Conservation (phyloP, 2,329 filamentous ascomycete genomes). For the Mycosphaerella sp. region DNA sequence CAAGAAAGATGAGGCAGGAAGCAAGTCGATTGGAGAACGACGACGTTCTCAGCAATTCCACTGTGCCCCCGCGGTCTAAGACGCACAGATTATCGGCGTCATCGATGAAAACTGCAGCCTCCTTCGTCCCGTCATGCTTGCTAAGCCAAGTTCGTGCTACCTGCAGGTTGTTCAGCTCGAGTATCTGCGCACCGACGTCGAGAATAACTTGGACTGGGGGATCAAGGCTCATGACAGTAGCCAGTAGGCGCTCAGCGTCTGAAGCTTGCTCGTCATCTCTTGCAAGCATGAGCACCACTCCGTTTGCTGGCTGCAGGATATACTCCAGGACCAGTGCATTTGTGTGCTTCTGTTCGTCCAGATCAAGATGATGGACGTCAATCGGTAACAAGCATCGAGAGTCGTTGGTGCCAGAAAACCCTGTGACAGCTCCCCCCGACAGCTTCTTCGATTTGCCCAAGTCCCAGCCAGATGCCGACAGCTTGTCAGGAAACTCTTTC, state of each 20-base stretch:
- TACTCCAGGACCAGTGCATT: conserved; percentile 60
- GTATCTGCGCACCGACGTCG: conserved; percentile 63
- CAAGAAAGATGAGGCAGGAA: conserved; percentile 59
- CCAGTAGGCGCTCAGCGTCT: conserved; percentile 39
- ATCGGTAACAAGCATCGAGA: conserved; percentile 53
- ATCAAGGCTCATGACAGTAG: conserved; percentile 37
- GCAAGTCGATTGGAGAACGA: conserved; percentile 53
- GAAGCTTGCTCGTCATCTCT: not conserved
- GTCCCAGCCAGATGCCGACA: conserved; percentile 63
- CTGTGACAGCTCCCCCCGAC: conserved; percentile 50
- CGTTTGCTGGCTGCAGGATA: conserved; percentile 51
- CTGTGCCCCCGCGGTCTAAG: conserved; percentile 42
- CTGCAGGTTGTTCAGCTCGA: conserved; percentile 55
- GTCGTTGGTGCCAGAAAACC: conserved; percentile 69
- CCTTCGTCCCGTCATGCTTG: conserved; percentile 8
- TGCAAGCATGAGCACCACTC: conserved; percentile 16
- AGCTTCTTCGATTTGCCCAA: conserved; percentile 46
- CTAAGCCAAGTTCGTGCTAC: conserved; percentile 53
- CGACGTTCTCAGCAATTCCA: conserved; percentile 51
- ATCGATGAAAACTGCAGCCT: conserved; percentile 54
- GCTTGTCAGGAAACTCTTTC: conserved; percentile 57
- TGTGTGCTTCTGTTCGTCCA: conserved; percentile 53
- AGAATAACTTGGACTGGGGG: conserved; percentile 53
- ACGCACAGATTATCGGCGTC: conserved; percentile 51
- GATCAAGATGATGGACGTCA: conserved; percentile 56